Evolutionary conservation across 208 protist species (phyloP), one percentile per base, ranked within the genome.

Genomic region (Crithidia expoeki): DNA sequence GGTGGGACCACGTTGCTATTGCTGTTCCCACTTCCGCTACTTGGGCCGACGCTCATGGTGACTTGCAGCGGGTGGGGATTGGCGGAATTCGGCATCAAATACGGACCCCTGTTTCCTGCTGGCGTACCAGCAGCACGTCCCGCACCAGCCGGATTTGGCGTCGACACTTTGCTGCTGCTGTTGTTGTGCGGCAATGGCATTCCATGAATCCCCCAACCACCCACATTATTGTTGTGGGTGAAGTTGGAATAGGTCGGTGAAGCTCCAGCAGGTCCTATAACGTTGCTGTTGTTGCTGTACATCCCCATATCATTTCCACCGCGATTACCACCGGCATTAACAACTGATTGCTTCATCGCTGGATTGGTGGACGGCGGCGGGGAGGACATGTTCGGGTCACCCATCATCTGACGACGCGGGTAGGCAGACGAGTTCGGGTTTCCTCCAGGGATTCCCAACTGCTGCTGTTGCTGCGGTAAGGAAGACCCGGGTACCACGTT

Each of bases 151-250:
- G 56, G 56, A 17, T 28, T 44, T 10, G 56, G 36, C 1, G 56
- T 51, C 17, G 58, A 27, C 17, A 19, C 58, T 25, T 27, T 52
- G 56, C 56, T 62, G 68, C 28, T 58, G 61, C 16, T 68, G 69
- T 27, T 51, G 68, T 33, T 64, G 59, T 46, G 27, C 2, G 14
- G 44, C 21, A 64, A 32, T 28, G 28, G n/a, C 50, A 56, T 19
- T 9, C 5, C 12, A 9, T 19, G 53, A 14, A n/a, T 42, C 1
- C 32, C 53, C 53, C 53, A 59, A 14, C 32, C 53, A 1, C 32
- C 32, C 2, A 1, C 33, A 7, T 12, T 33, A n/a, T 42, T 59
- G 27, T 33, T 61, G 21, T 49, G 25, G 56, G 7, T 44, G 1
- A 17, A 2, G n/a, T 40, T 28, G 34, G 36, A 49, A 10, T 16